Conservation (phyloP, 768 basidiomycete genomes). For the Leccinum pellstonianum region DNA sequence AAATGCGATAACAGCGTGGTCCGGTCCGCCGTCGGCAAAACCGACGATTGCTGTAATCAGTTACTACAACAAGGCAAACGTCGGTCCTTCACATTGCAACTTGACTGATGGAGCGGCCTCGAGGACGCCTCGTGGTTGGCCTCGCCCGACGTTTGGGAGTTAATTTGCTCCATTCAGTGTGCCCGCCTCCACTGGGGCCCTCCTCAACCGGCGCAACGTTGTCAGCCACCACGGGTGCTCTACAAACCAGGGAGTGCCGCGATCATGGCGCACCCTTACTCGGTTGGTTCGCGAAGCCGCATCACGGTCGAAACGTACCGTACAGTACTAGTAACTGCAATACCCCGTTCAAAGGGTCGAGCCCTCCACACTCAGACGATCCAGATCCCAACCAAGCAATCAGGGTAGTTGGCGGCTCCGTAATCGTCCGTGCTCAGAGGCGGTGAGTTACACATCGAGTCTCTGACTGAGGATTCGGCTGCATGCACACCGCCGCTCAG, state of each 20-base stretch:
- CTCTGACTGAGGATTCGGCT: neutral
- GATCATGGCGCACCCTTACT: constrained; percentile 7
- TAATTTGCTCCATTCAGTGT: constrained; percentile 12
- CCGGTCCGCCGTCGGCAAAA: constrained; percentile 13
- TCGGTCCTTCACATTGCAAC: constrained; percentile 7
- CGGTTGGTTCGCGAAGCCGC: constrained; percentile 1
- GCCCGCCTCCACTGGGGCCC: neutral
- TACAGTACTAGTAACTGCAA: neutral
- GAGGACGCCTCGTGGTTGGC: constrained; percentile 24
- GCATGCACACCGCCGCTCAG: neutral
- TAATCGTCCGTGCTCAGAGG: neutral
- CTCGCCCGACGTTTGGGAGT: constrained; percentile 17
- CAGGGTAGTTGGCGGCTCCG: neutral
- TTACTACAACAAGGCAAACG: constrained; percentile 12
- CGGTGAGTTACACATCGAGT: neutral
- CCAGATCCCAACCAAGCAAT: neutral
- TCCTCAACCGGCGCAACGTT: neutral
- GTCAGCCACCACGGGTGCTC: neutral
- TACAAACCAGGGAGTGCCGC: constrained; percentile 1
- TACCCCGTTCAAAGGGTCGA: neutral
- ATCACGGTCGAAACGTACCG: neutral
- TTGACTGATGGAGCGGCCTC: constrained; percentile 18
- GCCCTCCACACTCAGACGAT: neutral
- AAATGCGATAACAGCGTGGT: constrained; percentile 21
- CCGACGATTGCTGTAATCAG: constrained; percentile 11